Evolutionary conservation across 2,329 filamentous ascomycete genomes (phyloP), one percentile per base, ranked within the genome.

Genomic region (Cladorrhinum sp.): DNA sequence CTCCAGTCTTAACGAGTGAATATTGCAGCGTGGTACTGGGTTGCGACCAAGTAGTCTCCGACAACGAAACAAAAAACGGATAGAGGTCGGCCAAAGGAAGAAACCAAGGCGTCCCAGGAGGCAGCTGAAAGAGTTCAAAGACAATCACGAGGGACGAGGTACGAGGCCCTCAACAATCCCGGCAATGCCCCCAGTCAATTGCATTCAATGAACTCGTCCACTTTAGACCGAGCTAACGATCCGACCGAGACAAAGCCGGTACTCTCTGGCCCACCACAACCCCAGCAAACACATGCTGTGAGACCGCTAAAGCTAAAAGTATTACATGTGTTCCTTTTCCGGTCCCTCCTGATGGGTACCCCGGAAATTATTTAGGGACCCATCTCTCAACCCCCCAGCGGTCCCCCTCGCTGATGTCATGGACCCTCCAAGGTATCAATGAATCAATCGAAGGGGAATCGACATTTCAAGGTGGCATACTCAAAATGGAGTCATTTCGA

Each of bases 331-430:
- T 67, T 30, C 64, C 48, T 51, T 33, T 23, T 46, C 10, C n/a
- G 42, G 42, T 36, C n/a, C 42, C 42, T 46, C 42, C 62, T 53
- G 46, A 59, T 48, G 20, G 54, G 4, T 58, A 24, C 48, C 56
- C 49, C 60, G 56, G 61, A 55, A 48, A 61, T 61, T 61, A 57
- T 46, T 46, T 18, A 8, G 42, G 56, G 60, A 62, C 62, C 65
- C 66, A 63, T 61, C 33, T 30, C 49, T 51, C 14, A 46, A 49
- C 58, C 26, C 4, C 26, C 26, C 26, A 4, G 4, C 26, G 4
- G 4, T 28, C 59, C 56, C 62, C 62, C 60, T 55, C 60, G 58
- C 66, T 66, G 66, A 67, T 66, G 66, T 68, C 66, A 68, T 68
- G 64, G 56, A 56, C 46, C 21, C 60, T 63, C 58, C 33, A 36